Evolutionary conservation across 257 asterid species (phyloP), one percentile per base, ranked within the genome.

Genomic region (Primulina tabacum): DNA sequence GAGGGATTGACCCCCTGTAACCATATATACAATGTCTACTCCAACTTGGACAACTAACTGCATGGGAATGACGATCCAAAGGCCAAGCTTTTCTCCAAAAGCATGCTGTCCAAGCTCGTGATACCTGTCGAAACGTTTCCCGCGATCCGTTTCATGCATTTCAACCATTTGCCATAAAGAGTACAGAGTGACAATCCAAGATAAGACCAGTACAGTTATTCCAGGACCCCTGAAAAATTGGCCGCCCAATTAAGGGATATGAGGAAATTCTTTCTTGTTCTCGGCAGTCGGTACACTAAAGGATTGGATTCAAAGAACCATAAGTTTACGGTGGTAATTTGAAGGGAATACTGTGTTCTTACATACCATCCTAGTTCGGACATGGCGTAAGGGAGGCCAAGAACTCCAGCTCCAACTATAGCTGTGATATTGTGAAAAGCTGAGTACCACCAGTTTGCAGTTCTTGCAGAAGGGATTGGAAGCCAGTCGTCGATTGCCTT

Each of bases 131-230:
- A 72, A 80, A 9, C 81, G 81, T 14, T 73, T 73, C 7, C 81
- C 81, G 0, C 73, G 56, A 60, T 72, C 72, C 40, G 73, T 76
- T 64, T 79, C 83, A 32, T 79, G 83, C 84, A 80, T 76, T 64
- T 80, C 81, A 58, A 80, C 84, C 81, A 80, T 80, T 74, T 80
- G 78, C 84, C 84, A 76, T 53, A 76, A 20, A 4, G 84, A 52
- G 53, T 69, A 80, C 0, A 80, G 77, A 2, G 84, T 80, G 0
- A 80, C 68, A 14, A 80, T 56, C 84, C 84, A 80, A 2, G 84
- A 76, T 14, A 80, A 5, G 37, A 76, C 32, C 38, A 80, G 28
- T 6, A 71, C 58, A 10, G 81, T 50, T 32, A 76, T 0, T 32
- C 83, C 83, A 28, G 57, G 57, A 5, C 57, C 57, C 57, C 57